Base-by-base conservation (phyloP, 805 yeast genomes). In the Metschnikowia gelsemii region DNA sequence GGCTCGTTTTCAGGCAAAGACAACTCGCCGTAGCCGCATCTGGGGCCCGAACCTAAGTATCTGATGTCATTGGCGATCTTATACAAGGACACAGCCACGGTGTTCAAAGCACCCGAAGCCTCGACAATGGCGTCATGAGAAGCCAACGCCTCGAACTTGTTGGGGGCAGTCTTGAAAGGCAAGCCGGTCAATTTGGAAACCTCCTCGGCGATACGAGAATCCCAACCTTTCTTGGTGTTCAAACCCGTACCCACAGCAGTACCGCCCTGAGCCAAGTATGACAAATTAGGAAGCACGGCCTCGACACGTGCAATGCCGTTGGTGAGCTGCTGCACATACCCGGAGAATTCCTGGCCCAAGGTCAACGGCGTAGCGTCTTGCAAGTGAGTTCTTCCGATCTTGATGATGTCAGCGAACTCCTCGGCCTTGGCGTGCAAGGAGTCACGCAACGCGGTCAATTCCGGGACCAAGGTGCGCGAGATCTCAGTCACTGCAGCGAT, bases 201-300 rank as follows among this genome's bases (percentile, higher is more conserved):
- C 68, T 85, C 81, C 46, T 76, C 82, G 47, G 99, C 99, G 55
- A 93, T 81, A 55, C 84, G 81, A 56, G 73, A 82, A 57, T 88
- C 95, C 64, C 85, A 93, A 19, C 98, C 98, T 62, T 80, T 78
- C 64, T 70, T 83, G 70, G 98, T 91, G 81, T 93, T 93, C 58
- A 93, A 79, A 53, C 99, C 99, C 42, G 99, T 93, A 58, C 99
- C 99, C 42, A 93, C 99, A 48, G 99, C 99, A 49, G 99, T 93
- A 73, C 99, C 99, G 74, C 99, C 99, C 76, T 93, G 99, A 35
- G 99, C 99, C 56, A 93, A 79, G 64, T 64, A 80, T 58, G 82
- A 76, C 63, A 93, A 76, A 68, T 81, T 80, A 54, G 87, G 87
- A 52, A 93, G 77, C 38, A 84, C 66, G 49, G 71, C 70, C 72